A percentile compares a stretch with the other conserved stretches of the same genome.
Conservation (phyloP, 352 stramenopile species). For the Hyaloperonospora brassicae region DNA sequence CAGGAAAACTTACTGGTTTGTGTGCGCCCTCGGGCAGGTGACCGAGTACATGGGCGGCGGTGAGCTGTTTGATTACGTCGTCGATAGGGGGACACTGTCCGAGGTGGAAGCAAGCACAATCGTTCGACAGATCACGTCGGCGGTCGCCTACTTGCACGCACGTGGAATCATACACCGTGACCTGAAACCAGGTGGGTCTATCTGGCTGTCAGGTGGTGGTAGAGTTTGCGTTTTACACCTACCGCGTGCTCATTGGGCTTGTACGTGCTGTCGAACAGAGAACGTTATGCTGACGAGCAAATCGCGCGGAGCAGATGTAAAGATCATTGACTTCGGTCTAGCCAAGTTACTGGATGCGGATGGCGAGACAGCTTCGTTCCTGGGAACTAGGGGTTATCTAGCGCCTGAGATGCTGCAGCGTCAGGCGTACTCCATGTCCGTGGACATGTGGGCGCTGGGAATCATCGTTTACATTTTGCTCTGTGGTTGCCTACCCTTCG, state of each 20-base stretch:
- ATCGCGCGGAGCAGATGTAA: slow-evolving; percentile 80
- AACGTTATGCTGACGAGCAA: slow-evolving; percentile 84
- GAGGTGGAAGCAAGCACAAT: slow-evolving; percentile 82
- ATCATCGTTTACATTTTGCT: slow-evolving; percentile 98
- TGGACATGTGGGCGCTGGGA: slow-evolving; percentile 97
- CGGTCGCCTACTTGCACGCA: slow-evolving; percentile 83
- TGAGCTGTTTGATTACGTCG: slow-evolving; percentile 88
- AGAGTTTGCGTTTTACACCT: not conserved
- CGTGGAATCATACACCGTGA: slow-evolving; percentile 86
- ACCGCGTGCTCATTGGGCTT: slow-evolving; percentile 1
- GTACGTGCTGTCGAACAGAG: slow-evolving; percentile 24
- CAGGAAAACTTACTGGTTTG: slow-evolving; percentile 3
- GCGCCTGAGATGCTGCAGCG: slow-evolving; percentile 98
- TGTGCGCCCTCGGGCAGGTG: slow-evolving; percentile 32
- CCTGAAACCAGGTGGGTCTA: slow-evolving; percentile 66
- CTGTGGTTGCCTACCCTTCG: slow-evolving; percentile 96
- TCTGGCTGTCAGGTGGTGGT: not conserved
- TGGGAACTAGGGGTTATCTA: slow-evolving; percentile 91
- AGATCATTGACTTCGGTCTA: slow-evolving; percentile 99
- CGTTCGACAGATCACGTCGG: slow-evolving; percentile 86
- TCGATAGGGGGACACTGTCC: slow-evolving; percentile 85
- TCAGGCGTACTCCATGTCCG: slow-evolving; percentile 93
- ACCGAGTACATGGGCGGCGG: slow-evolving; percentile 84
- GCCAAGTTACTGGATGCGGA: slow-evolving; percentile 89
- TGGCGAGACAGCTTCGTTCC: slow-evolving; percentile 74